Conservation (phyloP, 768 basidiomycete genomes). For the Calocybe indica region DNA sequence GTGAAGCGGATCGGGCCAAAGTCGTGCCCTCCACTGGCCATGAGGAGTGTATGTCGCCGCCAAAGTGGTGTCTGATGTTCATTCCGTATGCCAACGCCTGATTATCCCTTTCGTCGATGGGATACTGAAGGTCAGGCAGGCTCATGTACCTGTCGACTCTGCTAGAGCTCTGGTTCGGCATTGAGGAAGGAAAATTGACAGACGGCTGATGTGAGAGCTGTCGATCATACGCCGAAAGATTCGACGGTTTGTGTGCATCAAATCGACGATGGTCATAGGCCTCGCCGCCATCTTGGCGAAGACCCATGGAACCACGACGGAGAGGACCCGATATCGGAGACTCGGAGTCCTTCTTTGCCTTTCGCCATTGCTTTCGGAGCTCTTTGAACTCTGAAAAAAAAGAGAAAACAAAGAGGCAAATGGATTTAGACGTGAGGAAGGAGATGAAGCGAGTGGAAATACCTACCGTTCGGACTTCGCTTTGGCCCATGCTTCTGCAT, state of each 20-base stretch:
- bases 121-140: constrained; percentile 26
- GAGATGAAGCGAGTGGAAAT: constrained; percentile 2
- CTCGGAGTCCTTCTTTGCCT: constrained; percentile 77
- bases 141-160: constrained; percentile 22
- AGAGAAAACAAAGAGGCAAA: constrained; percentile 9
- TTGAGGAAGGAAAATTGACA: constrained; percentile 22
- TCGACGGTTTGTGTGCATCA: constrained; percentile 15
- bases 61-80: constrained; percentile 24
- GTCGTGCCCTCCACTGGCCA: constrained; percentile 26
- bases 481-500: constrained; percentile 96
- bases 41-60: constrained; percentile 21
- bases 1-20: constrained; percentile 13
- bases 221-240: constrained; percentile 12
- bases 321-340: constrained; percentile 18
- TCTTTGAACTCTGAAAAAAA: constrained; percentile 89
- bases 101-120: constrained; percentile 26
- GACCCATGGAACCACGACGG: constrained; percentile 26
- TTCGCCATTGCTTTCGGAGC: constrained; percentile 93
- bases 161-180: constrained; percentile 18
- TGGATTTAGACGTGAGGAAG: constrained; percentile 4
- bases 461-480: constrained; percentile 82
- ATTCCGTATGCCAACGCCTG: constrained; percentile 14
- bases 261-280: constrained; percentile 23
- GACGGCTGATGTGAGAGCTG: constrained; percentile 21
- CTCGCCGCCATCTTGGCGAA: constrained; percentile 25